Conservation (phyloP, 768 basidiomycete genomes). For the Polyporus arcularius region DNA sequence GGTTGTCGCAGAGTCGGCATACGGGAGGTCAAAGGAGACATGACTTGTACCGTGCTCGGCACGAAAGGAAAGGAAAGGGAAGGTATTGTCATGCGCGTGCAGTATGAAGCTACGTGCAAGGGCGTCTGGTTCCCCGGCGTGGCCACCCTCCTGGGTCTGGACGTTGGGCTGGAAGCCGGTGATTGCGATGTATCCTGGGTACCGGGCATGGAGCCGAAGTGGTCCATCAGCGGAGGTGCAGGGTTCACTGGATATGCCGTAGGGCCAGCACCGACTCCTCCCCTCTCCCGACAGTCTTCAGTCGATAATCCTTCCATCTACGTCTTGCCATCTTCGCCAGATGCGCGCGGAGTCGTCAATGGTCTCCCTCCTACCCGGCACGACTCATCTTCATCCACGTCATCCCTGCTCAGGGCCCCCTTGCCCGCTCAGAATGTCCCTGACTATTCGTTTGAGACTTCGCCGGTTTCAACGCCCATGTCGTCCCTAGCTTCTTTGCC, state of each 20-base stretch:
- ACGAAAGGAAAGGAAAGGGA: constrained; percentile 32
- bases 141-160: constrained; percentile 78
- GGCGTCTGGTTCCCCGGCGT: constrained; percentile 84
- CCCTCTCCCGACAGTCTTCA: constrained; percentile 47
- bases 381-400: constrained; percentile 14
- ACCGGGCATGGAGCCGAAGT: constrained; percentile 47
- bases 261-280: constrained; percentile 39
- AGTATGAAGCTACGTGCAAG: constrained; percentile 73
- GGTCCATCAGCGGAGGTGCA: constrained; percentile 62
- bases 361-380: constrained; percentile 25
- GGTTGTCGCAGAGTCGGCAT: constrained; percentile 71
- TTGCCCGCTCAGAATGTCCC: constrained; percentile 62
- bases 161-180: constrained; percentile 67
- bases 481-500: constrained; percentile 42
- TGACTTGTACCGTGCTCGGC: constrained; percentile 61
- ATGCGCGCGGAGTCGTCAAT: constrained; percentile 13
- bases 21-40: constrained; percentile 65
- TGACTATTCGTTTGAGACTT: constrained; percentile 79
- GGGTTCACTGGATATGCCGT: constrained; percentile 76
- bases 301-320: constrained; percentile 23
- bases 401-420: constrained; percentile 73
- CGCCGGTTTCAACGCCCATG: constrained; percentile 51
- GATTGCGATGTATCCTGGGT: constrained; percentile 73
- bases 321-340: constrained; percentile 27
- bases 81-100: constrained; percentile 63